These are phyloP conservation scores for Neurospora sp. DNA, from an alignment of 495 filamentous ascomycete genomes.

Conservation along the genomic window DNA sequence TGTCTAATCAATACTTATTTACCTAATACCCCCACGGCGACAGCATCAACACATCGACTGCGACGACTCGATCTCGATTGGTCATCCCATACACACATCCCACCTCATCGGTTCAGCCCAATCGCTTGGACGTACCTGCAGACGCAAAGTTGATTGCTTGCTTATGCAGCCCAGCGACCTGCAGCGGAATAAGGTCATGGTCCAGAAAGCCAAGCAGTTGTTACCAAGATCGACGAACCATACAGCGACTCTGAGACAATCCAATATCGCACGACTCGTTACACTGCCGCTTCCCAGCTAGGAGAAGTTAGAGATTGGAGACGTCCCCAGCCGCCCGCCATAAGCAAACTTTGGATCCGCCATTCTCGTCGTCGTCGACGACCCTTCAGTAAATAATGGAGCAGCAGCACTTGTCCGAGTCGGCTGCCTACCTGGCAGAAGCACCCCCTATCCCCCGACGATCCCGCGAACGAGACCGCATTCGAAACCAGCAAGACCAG, in stretches of 20 bases:
- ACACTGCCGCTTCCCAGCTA: background rate
- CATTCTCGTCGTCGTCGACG: background rate
- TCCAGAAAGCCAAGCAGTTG: background rate
- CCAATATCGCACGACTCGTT: background rate
- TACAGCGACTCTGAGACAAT: background rate
- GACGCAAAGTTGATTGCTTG: background rate
- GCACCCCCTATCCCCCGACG: constrained; percentile 21
- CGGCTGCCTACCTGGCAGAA: constrained; percentile 9
- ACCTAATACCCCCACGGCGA: background rate
- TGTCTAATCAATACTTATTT: background rate
- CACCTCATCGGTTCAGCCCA: background rate
- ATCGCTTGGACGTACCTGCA: background rate
- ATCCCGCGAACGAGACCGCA: constrained; percentile 21
- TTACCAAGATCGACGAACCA: background rate
- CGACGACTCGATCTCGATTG: background rate
- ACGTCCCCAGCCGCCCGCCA: background rate
- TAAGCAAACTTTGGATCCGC: background rate
- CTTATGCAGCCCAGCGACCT: background rate
- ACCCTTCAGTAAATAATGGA: constrained; percentile 1
- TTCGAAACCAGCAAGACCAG: constrained; percentile 1
- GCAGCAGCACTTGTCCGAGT: constrained; percentile 18
- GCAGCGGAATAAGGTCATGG: background rate
- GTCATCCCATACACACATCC: background rate
- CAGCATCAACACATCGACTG: background rate
- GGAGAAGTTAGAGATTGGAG: background rate